Evolutionary conservation across 1,139 yeast genomes (phyloP), one percentile per base, ranked within the genome.

Genomic region (Hemisphaericaspora subhashii): DNA sequence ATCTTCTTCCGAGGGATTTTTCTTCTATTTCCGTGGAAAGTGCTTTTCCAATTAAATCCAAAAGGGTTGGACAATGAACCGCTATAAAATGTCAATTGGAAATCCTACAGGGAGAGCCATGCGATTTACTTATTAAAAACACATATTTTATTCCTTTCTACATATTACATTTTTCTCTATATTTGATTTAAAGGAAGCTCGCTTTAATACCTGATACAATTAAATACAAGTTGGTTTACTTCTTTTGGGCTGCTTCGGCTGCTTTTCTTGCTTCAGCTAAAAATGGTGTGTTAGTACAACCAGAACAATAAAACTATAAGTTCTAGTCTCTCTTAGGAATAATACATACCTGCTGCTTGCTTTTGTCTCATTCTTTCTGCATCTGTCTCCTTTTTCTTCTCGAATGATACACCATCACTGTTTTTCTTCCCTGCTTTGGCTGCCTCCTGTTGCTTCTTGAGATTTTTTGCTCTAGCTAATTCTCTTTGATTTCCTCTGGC

Each of bases 401-500:
- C 72, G 3, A 27, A 27, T 8, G 18, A 15, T 31, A 95, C 92
- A 57, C 88, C 96, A 21, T 97, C 97, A 4, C 68, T 73, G 57
- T 78, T 79, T 72, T 88, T 87, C 59, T 74, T 77, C 53, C 67
- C 72, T 9, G 31, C 31, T 60, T 83, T 82, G 20, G 68, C 65
- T 4, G 72, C 72, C 31, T 79, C 85, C 51, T 77, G 78, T 56
- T 77, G 83, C 65, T 90, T 90, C 71, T 90, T 92, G 58, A 68
- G 62, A 65, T 87, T 88, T 68, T 87, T 90, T 44, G 83, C 89
- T 58, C 98, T 78, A 21, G 97, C 97, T 54, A 86, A 77, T 37
- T 92, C 98, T 62, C 98, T 79, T 66, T 92, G 98, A 64, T 92
- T 92, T 23, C 98, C 98, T 72, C 98, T 79, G 38, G 96, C 84